phyloP scores from a whole-genome alignment of 768 basidiomycete species.

The Lactifluus subvellereus region DNA sequence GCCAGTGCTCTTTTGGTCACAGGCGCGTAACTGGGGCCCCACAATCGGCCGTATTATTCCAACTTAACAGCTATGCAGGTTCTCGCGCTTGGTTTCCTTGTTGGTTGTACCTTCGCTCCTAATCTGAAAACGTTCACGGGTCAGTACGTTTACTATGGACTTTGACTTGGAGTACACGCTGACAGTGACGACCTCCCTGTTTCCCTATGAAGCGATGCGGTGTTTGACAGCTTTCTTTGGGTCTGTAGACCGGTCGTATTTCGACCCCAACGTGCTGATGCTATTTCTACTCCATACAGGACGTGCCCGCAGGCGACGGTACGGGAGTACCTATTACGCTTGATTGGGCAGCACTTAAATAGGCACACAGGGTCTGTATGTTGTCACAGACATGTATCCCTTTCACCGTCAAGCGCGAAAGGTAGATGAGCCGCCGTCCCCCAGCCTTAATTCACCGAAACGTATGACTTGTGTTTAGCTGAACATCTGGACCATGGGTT shows the following conservation, averaged over 20 bases:
- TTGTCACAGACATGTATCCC: conserved; percentile 59
- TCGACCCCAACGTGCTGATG: neutral
- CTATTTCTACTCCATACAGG: conserved; percentile 22
- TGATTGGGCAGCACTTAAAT: neutral
- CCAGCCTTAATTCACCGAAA: neutral
- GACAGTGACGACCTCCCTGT: neutral
- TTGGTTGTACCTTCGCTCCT: conserved; percentile 56
- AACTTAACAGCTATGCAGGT: conserved; percentile 32
- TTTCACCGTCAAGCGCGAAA: conserved; percentile 66
- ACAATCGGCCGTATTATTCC: neutral
- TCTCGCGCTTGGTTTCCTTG: conserved; percentile 49
- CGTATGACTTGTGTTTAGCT: conserved; percentile 35
- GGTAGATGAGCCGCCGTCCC: conserved; percentile 31
- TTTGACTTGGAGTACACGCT: neutral
- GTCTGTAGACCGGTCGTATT: conserved; percentile 30
- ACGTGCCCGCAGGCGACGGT: conserved; percentile 59
- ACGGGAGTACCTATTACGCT: neutral
- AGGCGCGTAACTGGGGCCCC: conserved; percentile 34
- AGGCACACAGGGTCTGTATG: conserved; percentile 44
- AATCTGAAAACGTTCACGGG: conserved; percentile 53
- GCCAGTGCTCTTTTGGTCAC: conserved; percentile 67
- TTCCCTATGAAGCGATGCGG: conserved; percentile 41
- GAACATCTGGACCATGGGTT: conserved; percentile 69
- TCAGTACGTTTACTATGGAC: conserved; percentile 31
- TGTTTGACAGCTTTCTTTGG: conserved; percentile 54